phyloP scores from a whole-genome alignment of 768 basidiomycete species.

The Hygrocybe coccinea region DNA sequence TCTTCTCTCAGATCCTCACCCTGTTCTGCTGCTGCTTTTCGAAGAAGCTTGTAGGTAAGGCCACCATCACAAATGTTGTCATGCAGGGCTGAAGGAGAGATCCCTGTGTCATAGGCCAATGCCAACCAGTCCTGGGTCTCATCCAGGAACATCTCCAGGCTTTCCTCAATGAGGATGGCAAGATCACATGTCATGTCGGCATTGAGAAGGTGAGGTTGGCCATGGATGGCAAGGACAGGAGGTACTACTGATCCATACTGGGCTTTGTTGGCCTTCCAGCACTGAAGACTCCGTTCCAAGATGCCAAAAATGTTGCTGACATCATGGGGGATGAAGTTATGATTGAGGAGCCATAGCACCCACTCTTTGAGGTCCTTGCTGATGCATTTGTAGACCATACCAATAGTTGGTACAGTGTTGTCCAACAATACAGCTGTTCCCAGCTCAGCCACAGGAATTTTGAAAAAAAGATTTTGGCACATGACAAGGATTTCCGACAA shows the following conservation, averaged over 20 bases:
- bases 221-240: no score
- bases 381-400: slow-evolving; percentile 4
- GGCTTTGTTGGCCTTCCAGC: not conserved
- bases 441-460: no score
- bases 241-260: slow-evolving; percentile 1
- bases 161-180: slow-evolving; percentile 3
- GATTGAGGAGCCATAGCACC: slow-evolving; percentile 6
- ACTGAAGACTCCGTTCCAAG: not conserved
- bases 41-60: no score
- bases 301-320: slow-evolving; percentile 4
- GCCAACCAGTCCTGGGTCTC: slow-evolving; percentile 21
- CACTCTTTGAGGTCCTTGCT: no score
- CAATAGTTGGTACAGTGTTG: not conserved
- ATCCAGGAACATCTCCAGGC: slow-evolving; percentile 20
- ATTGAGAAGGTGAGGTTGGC: slow-evolving; percentile 5
- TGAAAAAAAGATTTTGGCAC: no score
- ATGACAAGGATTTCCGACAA: not conserved
- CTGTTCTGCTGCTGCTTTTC: not conserved
- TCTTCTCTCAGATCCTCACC: no score
- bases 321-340: not conserved
- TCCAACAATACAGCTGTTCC: no score
- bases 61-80: slow-evolving; percentile 14
- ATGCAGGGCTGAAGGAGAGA: slow-evolving; percentile 14
- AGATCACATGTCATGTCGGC: slow-evolving; percentile 7
- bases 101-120: slow-evolving; percentile 12